These are phyloP conservation scores for Diaporthe citri DNA, from an alignment of 2,329 filamentous ascomycete genomes.

Conservation along the genomic window DNA sequence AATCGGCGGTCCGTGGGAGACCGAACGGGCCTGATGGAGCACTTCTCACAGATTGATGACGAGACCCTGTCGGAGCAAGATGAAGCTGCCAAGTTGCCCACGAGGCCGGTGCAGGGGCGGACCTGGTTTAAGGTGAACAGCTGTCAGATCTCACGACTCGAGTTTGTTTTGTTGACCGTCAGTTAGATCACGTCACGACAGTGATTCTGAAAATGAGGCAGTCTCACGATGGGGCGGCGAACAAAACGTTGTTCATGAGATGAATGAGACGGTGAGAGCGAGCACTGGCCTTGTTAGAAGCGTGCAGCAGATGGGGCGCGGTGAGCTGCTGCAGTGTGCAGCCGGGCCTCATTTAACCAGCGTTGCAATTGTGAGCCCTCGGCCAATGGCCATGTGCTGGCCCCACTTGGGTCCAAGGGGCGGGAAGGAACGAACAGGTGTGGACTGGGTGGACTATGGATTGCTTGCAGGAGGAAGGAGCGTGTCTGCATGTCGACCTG, in stretches of 20 bases:
- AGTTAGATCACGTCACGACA: background rate
- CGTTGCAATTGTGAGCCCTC: constrained; percentile 1
- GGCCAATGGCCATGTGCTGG: constrained; percentile 16
- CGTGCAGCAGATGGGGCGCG: background rate
- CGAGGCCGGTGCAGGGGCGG: constrained; percentile 11
- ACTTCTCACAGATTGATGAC: background rate
- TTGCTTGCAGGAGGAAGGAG: constrained; percentile 9
- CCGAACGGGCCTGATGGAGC: background rate
- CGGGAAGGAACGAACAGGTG: constrained; percentile 9
- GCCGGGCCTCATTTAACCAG: constrained; percentile 18
- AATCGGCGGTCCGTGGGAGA: background rate
- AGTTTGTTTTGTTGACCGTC: background rate
- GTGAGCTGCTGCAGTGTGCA: background rate
- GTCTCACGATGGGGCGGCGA: background rate
- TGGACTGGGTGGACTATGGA: background rate
- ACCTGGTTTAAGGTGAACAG: background rate
- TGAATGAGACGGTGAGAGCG: background rate
- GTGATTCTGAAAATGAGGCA: background rate
- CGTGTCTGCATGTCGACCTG: background rate
- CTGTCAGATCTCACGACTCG: constrained; percentile 29
- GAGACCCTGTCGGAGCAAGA: constrained; percentile 4
- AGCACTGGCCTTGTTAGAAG: background rate
- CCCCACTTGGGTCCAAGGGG: constrained; percentile 14
- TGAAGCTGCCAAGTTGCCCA: constrained; percentile 16
- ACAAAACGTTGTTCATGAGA: constrained; percentile 6